Evolutionary conservation across 805 yeast species (phyloP), one percentile per base, ranked within the genome.

Genomic region (Metschnikowia picachoensis): DNA sequence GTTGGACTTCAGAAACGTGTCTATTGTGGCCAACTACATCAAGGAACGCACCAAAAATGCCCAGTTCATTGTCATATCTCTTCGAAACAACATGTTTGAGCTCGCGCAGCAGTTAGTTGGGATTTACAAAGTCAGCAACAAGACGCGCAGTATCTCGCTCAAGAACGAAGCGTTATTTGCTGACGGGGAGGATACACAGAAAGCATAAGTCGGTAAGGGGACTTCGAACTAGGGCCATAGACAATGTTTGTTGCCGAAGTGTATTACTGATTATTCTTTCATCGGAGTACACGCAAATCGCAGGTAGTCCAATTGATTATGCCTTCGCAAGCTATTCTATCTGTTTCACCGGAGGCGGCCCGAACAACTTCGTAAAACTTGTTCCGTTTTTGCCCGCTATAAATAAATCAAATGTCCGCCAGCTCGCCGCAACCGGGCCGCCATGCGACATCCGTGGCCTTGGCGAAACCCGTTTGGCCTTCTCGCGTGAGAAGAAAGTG

Each of bases 31-130:
- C 3, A 92, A 91, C 60, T 95, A 94, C 62, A 94, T 94, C 63
- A 91, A 90, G 60, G 97, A 91, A 59, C 76, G 97, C 42, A 95
- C 99, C 2, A 87, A 87, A 67, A 89, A 92, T 65, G 99, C 97
- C 0, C 99, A 94, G 64, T 94, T 94, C 58, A 81, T 94, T 60
- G 99, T 94, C 30, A 94, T 94, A 37, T 92, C 98, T 0, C 75
- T 94, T 58, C 78, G 99, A 66, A 92, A 94, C 65, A 94, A 95
- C 64, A 94, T 94, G 99, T 94, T 95, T 66, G 99, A 94, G 68
- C 75, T 94, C 50, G 95, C 99, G 3, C 86, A 89, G 57, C 94
- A 90, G 60, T 73, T 94, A 54, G 96, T 94, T 31, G 99, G 99
- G 10, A 89, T 94, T 49, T 95, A 91, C 73, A 94, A 95, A 65